Base-by-base conservation (phyloP, 2,329 filamentous ascomycete genomes). In the Magnaporthiopsis poae region DNA sequence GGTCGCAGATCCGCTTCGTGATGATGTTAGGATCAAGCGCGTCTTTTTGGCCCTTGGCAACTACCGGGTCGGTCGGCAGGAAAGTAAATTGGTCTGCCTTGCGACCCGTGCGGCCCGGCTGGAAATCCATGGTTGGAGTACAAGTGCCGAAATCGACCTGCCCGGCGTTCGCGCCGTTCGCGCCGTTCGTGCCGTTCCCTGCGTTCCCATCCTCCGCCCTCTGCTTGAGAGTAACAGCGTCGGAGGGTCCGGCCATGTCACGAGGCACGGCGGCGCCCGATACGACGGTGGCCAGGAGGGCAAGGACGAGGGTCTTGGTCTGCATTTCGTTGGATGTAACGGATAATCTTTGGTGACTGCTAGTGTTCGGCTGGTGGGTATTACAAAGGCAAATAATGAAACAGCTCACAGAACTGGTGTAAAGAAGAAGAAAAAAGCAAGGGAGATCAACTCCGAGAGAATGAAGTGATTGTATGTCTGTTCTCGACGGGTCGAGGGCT, bases 1-100 rank as follows among this genome's bases (percentile, higher is more conserved):
- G 83, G 75, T 87, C 82, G 76, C 83, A 86, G 70, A 87, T 81
- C 25, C 83, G 27, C 27, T 27, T 27, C 27, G 27, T 27, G 78
- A 87, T 87, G 77, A 87, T 87, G 76, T 83, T 84, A 56, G 84
- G 85, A 80, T 87, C 87, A 15, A 86, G 75, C 52, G 84, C 84
- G 68, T 87, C 84, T 68, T 70, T 65, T 61, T 70, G 84, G 61
- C 84, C 84, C 72, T 83, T 74, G 70, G 81, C 81, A 52, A 86
- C 81, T 9, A 83, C 71, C 8, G 81, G 74, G 72, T 88, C 85
- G 25, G 61, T 80, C 61, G 86, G 82, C 69, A 85, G 79, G 80
- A 88, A 88, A 61, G 84, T 86, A 71, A 81, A 83, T 73, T 86
- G 84, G 64, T 76, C 75, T 35, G 78, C 76, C 11, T 78, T 73